These are phyloP conservation scores for Ceratocystis alfenasii DNA, from an alignment of 2,329 filamentous ascomycete species.

Conservation along the genomic window DNA sequence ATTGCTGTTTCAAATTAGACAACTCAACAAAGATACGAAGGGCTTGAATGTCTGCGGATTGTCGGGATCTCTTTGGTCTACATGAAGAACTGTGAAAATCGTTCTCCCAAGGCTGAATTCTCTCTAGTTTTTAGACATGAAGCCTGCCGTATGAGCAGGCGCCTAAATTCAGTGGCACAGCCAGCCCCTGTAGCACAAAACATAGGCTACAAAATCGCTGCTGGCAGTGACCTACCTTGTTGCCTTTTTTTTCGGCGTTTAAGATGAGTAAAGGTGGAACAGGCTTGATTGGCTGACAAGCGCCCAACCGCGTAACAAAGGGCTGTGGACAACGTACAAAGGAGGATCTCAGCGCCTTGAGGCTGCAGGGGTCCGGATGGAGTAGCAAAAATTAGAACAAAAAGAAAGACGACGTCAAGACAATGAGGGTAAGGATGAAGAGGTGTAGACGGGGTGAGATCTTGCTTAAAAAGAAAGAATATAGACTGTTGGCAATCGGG, in stretches of 20 bases:
- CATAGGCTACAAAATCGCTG: not conserved
- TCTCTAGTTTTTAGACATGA: not conserved
- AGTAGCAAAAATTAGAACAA: not conserved
- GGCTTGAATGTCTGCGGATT: not conserved
- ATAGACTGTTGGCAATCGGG: not conserved
- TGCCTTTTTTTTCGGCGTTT: not conserved
- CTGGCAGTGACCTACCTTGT: not conserved
- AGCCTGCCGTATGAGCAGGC: not conserved
- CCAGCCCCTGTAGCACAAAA: not conserved
- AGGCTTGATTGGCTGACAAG: constrained; percentile 20
- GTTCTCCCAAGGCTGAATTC: not conserved
- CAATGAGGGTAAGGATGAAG: not conserved
- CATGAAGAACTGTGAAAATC: too few relatives aligned
- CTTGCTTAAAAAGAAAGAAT: not conserved
- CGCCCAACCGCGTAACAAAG: constrained; percentile 3
- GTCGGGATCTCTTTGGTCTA: too few relatives aligned
- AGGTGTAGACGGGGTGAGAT: not conserved
- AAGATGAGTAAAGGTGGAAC: not conserved
- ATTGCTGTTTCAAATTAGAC: not conserved
- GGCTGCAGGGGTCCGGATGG: not conserved
- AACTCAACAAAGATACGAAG: not conserved
- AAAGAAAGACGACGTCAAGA: not conserved
- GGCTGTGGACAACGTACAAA: not conserved
- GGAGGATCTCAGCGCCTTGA: not conserved
- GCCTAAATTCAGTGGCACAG: not conserved